Conservation (phyloP, 2,329 filamentous ascomycete species). For the Aspergillus arachidicola region DNA sequence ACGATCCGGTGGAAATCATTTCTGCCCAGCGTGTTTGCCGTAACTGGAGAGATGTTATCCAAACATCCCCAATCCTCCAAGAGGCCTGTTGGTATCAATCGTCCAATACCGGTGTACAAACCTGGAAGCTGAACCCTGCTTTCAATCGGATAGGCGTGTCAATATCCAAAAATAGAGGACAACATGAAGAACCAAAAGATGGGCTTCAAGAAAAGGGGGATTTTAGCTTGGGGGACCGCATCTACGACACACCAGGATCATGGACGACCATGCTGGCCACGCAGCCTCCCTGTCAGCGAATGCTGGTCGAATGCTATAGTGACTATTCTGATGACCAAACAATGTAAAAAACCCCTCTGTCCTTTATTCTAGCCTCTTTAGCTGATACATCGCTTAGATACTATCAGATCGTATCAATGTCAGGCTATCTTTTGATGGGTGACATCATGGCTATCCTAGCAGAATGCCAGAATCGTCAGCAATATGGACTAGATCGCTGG, state of each 20-base stretch:
- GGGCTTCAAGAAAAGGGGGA: background rate
- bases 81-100: slow-evolving; percentile 6
- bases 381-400: background rate
- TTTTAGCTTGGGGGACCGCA: slow-evolving; percentile 1
- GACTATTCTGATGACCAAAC: background rate
- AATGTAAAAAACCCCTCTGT: slow-evolving; percentile 1
- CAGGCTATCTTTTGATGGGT: slow-evolving; percentile 3
- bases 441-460: slow-evolving; percentile 9
- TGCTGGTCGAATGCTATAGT: background rate
- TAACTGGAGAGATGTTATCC: slow-evolving; percentile 7
- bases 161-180: background rate
- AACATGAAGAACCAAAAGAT: background rate
- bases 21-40: background rate
- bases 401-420: slow-evolving; percentile 8
- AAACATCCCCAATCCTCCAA: slow-evolving; percentile 3
- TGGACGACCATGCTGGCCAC: slow-evolving; percentile 12
- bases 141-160: slow-evolving; percentile 8
- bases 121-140: slow-evolving; percentile 8
- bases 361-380: background rate
- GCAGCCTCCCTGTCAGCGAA: slow-evolving; percentile 11
- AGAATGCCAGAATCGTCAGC: slow-evolving; percentile 11
- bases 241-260: slow-evolving; percentile 9
- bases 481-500: slow-evolving; percentile 8
- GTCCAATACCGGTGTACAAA: background rate
- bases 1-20: slow-evolving; percentile 2